Base-by-base conservation (phyloP, 148 eudicot genomes). In the Polygonum maritimum region DNA sequence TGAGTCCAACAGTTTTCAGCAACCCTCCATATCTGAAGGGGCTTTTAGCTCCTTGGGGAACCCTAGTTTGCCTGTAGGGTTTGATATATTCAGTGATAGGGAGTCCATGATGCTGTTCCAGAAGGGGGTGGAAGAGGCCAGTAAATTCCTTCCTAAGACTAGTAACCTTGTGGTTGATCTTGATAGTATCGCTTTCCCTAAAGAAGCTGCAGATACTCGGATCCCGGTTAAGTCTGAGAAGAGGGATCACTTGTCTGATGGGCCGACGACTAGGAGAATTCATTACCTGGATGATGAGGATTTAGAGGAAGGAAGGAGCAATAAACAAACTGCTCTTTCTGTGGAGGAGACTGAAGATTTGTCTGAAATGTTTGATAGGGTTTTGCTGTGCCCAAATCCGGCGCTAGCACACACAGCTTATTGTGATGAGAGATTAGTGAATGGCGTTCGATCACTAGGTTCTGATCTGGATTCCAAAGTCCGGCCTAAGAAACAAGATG, bases 81-180 rank as follows among this genome's bases (percentile, higher is more conserved):
- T 75, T 79, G 75, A 79, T 75, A 41, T 85, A 3, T 83, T 78
- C 77, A 83, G 81, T 75, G 85, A 83, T 36, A 80, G 22, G 63
- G 82, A 85, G 15, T 83, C 85, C 45, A 86, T 82, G 76, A 74
- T 79, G 21, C 83, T 65, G 69, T 87, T 87, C 76, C 85, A 84
- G 38, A 82, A 72, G 79, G 89, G 87, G 71, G 75, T 87, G 79
- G 89, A 85, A 77, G 85, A 87, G 74, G 86, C 89, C 40, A 83
- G 67, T 73, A 87, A 87, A 65, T 83, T 83, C 65, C 83, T 85
- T 38, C 85, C 88, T 0, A 82, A 82, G 39, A 63, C 45, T 60
- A 82, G 51, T 51, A 78, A 77, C 33, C 60, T 80, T 71, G 74
- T 75, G n/a, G 74, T 78, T 63, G 79, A 83, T 79, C 73, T 79